Percentiles rank a stretch among this genome's conserved stretches.
Conservation (phyloP, 163 green algal genomes). For the Scenedesmus sp. region DNA sequence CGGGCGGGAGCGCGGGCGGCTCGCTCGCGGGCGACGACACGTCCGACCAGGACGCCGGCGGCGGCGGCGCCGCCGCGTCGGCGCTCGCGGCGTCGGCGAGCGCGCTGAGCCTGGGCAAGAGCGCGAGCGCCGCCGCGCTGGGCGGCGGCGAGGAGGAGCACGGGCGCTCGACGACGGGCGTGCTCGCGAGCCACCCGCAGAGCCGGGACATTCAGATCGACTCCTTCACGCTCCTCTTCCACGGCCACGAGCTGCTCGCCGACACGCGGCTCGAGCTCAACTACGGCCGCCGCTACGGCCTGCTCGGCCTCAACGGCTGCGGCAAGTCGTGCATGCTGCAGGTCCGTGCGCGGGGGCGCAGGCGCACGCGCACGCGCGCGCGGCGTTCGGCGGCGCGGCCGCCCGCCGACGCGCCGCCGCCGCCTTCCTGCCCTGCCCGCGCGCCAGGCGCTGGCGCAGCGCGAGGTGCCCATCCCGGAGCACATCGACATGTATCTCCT, state of each 20-base stretch:
- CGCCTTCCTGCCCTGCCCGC: too few relatives aligned
- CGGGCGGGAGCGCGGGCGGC: not conserved
- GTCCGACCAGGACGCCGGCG: conserved; percentile 23
- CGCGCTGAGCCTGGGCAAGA: not conserved
- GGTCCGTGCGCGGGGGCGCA: conserved; percentile 34
- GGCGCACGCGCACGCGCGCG: too few relatives aligned
- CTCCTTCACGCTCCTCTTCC: conserved; percentile 87
- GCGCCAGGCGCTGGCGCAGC: conserved; percentile 82
- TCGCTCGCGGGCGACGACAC: conserved; percentile 32
- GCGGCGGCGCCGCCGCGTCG: not conserved
- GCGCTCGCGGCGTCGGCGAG: not conserved
- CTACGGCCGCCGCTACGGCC: conserved; percentile 93
- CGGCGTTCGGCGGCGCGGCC: too few relatives aligned
- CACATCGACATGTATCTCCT: conserved; percentile 97
- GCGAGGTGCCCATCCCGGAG: conserved; percentile 91
- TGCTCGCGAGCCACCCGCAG: conserved; percentile 85
- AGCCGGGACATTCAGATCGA: conserved; percentile 91
- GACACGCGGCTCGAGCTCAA: conserved; percentile 91
- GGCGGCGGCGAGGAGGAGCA: conserved; percentile 42
- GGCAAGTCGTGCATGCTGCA: conserved; percentile 92
- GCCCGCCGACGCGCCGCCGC: too few relatives aligned
- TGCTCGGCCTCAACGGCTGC: conserved; percentile 94
- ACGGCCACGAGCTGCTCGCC: conserved; percentile 87
- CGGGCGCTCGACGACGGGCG: conserved; percentile 80
- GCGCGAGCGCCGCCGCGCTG: not conserved